Evolutionary conservation across 2,329 filamentous ascomycete species (phyloP).

Genomic region (Epicoccum sorghinum): DNA sequence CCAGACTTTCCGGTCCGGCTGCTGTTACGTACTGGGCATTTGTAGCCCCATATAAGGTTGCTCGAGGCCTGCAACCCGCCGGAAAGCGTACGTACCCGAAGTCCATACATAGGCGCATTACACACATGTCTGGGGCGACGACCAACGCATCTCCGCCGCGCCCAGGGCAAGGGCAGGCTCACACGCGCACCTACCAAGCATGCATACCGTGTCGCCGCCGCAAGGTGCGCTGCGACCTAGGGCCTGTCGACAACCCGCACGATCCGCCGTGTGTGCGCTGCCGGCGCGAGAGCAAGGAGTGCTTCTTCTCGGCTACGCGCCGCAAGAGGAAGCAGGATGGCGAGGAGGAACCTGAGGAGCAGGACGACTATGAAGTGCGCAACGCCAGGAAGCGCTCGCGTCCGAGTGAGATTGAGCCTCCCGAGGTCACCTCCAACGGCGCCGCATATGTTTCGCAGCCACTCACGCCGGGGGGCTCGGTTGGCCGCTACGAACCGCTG

Average conservation of each 20-base stretch:
- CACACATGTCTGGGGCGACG: conserved; percentile 6
- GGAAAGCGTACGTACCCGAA: conserved; percentile 17
- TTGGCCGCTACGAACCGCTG: conserved; percentile 70
- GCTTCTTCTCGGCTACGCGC: conserved; percentile 93
- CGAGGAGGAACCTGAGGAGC: conserved; percentile 52
- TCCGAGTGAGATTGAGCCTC: conserved; percentile 52
- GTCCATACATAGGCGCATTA: background rate
- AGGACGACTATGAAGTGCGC: conserved; percentile 69
- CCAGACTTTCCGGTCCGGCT: background rate
- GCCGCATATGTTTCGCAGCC: conserved; percentile 55
- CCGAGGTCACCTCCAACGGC: conserved; percentile 29
- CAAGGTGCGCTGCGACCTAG: conserved; percentile 48
- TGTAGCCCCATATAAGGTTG: conserved; percentile 7
- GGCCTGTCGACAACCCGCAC: conserved; percentile 85
- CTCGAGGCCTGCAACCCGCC: conserved; percentile 13
- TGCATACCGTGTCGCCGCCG: conserved; percentile 56
- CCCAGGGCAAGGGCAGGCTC: background rate
- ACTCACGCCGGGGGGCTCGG: conserved; percentile 68
- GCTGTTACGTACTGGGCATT: conserved; percentile 7
- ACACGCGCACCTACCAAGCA: conserved; percentile 35
- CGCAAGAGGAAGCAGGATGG: conserved; percentile 80
- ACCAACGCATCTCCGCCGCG: conserved; percentile 7
- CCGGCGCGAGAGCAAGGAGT: conserved; percentile 92
- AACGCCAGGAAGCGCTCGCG: conserved; percentile 74
- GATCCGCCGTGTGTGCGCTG: conserved; percentile 94